Evolutionary conservation across 176 grass and related monocot species (phyloP).

Genomic region (Areca catechu): DNA sequence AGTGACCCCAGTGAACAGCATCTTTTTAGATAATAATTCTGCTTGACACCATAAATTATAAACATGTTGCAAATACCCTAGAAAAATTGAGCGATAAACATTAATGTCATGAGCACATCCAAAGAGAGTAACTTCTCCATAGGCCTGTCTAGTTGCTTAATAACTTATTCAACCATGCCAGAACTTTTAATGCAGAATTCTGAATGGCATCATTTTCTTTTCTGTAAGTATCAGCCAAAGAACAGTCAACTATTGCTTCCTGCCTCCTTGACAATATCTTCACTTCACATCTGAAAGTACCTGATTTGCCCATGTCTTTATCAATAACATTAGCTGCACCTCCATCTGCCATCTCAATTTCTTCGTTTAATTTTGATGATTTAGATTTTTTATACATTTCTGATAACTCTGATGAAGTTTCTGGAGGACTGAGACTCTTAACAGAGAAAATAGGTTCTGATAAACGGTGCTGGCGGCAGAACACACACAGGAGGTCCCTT

Average conservation of each 20-base stretch:
- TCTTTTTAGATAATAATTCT: not conserved
- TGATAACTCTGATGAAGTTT: constrained; percentile 21
- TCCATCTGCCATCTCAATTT: constrained; percentile 23
- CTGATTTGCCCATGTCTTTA: constrained; percentile 29
- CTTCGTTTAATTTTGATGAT: constrained; percentile 1
- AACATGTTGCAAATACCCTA: constrained; percentile 42
- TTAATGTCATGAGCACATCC: constrained; percentile 41
- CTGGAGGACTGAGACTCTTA: constrained; percentile 18
- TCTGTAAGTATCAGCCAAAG: constrained; percentile 41
- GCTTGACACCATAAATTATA: constrained; percentile 32
- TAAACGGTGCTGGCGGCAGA: constrained; percentile 73
- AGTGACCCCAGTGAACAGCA: constrained; percentile 5
- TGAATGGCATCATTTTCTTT: constrained; percentile 87
- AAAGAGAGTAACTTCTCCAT: constrained; percentile 31
- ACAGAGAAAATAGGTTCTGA: constrained; percentile 48
- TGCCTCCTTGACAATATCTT: constrained; percentile 56
- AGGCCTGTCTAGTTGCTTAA: constrained; percentile 29
- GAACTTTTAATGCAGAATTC: constrained; percentile 65
- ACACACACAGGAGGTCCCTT: constrained; percentile 58
- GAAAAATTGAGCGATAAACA: constrained; percentile 34
- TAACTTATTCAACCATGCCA: constrained; percentile 55
- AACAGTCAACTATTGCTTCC: constrained; percentile 55
- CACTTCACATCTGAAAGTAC: constrained; percentile 44
- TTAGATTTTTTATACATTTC: constrained; percentile 2
- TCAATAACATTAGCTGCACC: not conserved